Percentiles rank a stretch among this genome's conserved stretches.
Conservation (phyloP, 805 yeast species). For the Suhomyces kilbournensis region DNA sequence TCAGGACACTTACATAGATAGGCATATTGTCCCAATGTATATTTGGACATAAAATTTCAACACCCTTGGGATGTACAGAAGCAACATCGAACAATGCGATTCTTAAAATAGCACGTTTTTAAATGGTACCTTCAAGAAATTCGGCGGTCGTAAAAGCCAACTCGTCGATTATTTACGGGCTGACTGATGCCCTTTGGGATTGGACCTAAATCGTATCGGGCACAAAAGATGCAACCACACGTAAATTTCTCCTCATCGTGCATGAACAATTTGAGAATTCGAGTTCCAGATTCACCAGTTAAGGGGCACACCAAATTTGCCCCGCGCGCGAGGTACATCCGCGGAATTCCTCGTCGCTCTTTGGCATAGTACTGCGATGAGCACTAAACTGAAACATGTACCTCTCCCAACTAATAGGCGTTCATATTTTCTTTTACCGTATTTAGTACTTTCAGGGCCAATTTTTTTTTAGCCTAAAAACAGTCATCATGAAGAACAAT, state of each 20-base stretch:
- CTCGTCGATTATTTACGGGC: not conserved
- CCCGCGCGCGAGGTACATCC: not conserved
- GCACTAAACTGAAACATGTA: not conserved
- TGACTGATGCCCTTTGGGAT: not conserved
- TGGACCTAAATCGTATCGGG: not conserved
- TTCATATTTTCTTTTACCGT: not conserved
- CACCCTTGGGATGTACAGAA: not conserved
- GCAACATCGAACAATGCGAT: not conserved
- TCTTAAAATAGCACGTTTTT: not conserved
- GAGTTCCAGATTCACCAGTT: not conserved
- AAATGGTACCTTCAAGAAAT: not conserved
- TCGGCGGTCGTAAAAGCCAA: not conserved
- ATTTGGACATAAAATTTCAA: not conserved
- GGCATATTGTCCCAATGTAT: not conserved
- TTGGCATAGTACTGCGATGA: not conserved
- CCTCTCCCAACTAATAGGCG: not conserved
- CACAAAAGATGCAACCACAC: not conserved
- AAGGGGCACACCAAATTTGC: not conserved
- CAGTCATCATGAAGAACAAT: not conserved
- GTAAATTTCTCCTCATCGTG: not conserved
- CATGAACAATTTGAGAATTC: not conserved
- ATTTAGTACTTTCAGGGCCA: not conserved
- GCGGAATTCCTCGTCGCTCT: not conserved
- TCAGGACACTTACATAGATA: not conserved
- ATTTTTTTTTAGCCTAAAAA: not conserved